These are phyloP conservation scores for Phytophthora pluvialis DNA, from an alignment of 352 stramenopile species.

Conservation along the genomic window DNA sequence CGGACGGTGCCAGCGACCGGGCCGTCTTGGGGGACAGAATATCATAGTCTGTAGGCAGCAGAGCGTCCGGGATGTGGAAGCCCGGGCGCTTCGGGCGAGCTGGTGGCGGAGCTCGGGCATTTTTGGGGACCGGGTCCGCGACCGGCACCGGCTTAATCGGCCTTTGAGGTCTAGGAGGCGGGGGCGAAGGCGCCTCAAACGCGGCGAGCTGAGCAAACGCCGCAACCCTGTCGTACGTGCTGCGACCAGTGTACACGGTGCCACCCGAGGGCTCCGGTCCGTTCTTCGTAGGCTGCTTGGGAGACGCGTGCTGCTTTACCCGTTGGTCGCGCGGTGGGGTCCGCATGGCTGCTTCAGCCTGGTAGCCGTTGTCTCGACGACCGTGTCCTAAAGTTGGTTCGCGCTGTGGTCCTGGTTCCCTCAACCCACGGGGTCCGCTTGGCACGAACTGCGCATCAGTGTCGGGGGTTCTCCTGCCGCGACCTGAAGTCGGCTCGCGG, in stretches of 20 bases:
- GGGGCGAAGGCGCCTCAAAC: slow-evolving; percentile 35
- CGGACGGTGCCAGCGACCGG: slow-evolving; percentile 32
- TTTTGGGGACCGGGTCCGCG: slow-evolving; percentile 28
- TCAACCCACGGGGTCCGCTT: slow-evolving; percentile 12
- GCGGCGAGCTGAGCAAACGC: slow-evolving; percentile 41
- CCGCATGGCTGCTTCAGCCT: slow-evolving; percentile 19
- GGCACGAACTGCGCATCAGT: slow-evolving; percentile 19
- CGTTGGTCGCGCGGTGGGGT: slow-evolving; percentile 9
- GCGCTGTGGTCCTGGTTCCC: slow-evolving; percentile 8
- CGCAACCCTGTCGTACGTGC: slow-evolving; percentile 32
- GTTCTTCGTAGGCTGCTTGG: slow-evolving; percentile 17
- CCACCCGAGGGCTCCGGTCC: slow-evolving; percentile 15
- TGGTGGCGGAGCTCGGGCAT: slow-evolving; percentile 19
- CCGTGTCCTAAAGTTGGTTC: slow-evolving; percentile 29
- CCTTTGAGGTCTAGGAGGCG: slow-evolving; percentile 30
- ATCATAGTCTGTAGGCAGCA: slow-evolving; percentile 25
- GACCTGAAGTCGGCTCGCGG: slow-evolving; percentile 23
- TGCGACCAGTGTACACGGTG: slow-evolving; percentile 36
- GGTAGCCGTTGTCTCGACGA: slow-evolving; percentile 15
- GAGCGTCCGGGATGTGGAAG: slow-evolving; percentile 26
- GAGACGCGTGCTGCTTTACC: slow-evolving; percentile 25
- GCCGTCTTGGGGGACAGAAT: slow-evolving; percentile 40
- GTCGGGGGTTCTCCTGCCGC: slow-evolving; percentile 12
- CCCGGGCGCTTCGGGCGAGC: slow-evolving; percentile 14
- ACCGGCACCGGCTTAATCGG: slow-evolving; percentile 32